Evolutionary conservation across 2,329 filamentous ascomycete genomes (phyloP), one percentile per base, ranked within the genome.

Genomic region (Huntiella decipiens): DNA sequence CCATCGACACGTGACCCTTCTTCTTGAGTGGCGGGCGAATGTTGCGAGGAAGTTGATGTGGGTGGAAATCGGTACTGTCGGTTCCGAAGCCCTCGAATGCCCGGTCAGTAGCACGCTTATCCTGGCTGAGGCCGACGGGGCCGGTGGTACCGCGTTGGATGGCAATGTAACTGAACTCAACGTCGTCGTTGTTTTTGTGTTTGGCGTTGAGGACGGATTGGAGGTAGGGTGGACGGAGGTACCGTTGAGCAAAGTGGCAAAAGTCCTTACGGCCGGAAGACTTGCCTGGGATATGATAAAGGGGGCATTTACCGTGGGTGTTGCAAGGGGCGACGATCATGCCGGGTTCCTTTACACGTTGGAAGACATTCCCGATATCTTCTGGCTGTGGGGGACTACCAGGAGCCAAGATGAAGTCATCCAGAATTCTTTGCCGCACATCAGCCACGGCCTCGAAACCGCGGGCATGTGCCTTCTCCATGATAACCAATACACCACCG

Each of bases 401-500:
- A 5, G 54, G 64, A 7, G 63, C 62, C 10, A 76, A 63, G 47
- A 94, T 80, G 57, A 83, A 78, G 38, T 80, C 75, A 50, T 82
- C 73, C 1, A 96, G 67, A 1, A 98, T 65, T 50, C 82, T 75
- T 37, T 86, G 72, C 43, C 91, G 77, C 4, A 87, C 86, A 41
- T 81, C 82, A 8, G 85, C 88, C 36, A 98, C 75, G 11, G 84
- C 82, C 59, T 96, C 91, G 53, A 98, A 98, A 0, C 91, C 91
- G 38, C 84, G 76, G 10, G 86, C 83, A 10, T 93, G 74, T 0
- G 86, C 91, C 60, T 95, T 96, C 59, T 98, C 91, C 16, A 95
- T 64, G 3, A 96, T 63, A 42, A 96, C 74, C 4, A 98, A 68
- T 11, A 98, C 73, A 33, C 91, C 91, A 1, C 88, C 88, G 13